Evolutionary conservation across 352 stramenopile genomes (phyloP), one percentile per base, ranked within the genome.

Genomic region (Lagenidium giganteum): DNA sequence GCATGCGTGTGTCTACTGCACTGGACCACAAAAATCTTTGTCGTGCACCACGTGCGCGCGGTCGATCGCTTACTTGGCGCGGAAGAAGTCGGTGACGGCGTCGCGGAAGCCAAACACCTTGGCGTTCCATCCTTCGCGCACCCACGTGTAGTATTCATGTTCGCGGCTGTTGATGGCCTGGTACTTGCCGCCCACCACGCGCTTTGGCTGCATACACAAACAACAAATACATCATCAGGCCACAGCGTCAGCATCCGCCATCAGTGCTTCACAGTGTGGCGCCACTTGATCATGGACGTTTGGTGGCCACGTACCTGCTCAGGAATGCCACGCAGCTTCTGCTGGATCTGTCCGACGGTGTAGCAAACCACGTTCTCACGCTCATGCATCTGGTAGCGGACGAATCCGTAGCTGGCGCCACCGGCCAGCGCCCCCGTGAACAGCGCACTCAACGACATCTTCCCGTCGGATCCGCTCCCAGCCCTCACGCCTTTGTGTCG

Each of bases 401-500:
- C 58, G 32, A 67, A 56, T 28, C 72, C 74, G 57, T 90, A 90
- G 37, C 58, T 70, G 58, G 78, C 51, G 25, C 78, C 75, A 34
- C 72, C 74, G 8, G 75, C 56, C 43, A 70, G 67, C 35, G 77
- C 55, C 30, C 78, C 78, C 34, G 76, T 75, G 40, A 87, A 47
- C 51, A 90, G 87, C 41, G 78, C 72, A 56, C 68, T 71, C 29
- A 80, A 33, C 20, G 73, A 86, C 77, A 89, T 89, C n/a, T 30
- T 37, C 11, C 25, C 49, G 36, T n/a, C n/a, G n/a, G n/a, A n/a
- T n/a, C n/a, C n/a, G n/a, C n/a, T n/a, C n/a, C n/a, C n/a, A n/a
- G n/a, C n/a, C n/a, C n/a, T n/a, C n/a, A n/a, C n/a, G n/a, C n/a
- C n/a, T n/a, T n/a, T n/a, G n/a, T n/a, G n/a, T n/a, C n/a, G n/a